Evolutionary conservation across 352 stramenopile genomes (phyloP), one percentile per base, ranked within the genome.

Genomic region (Phytophthora capsici): DNA sequence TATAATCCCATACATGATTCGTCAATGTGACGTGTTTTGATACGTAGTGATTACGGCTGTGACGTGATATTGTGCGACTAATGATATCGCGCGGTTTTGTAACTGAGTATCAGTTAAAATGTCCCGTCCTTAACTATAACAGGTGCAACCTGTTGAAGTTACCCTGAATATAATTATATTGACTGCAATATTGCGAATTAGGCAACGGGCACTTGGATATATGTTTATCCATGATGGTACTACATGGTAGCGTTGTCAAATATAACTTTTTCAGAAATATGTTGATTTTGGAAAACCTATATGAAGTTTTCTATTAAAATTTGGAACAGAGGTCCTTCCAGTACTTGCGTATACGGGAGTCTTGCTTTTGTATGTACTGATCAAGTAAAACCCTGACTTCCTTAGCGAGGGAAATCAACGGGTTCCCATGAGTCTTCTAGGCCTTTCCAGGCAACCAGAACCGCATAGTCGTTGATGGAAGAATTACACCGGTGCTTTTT

Each of bases 391-490:
- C 19, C 40, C 25, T 46, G 40, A 46, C 40, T 10, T 26, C 40
- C 25, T 26, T 28, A 20, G n/a, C 40, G 10, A 46, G 40, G 20
- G 7, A 46, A 25, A 19, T 46, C 25, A 53, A 17, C 3, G n/a
- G 46, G 46, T 20, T 53, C 46, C 28, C 46, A 53, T 22, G n/a
- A 53, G 28, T 53, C 26, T 10, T 53, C 28, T 23, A 53, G 17
- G 0, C 46, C 28, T 26, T 48, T 13, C 50, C 50, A 58, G 6
- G 13, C 7, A 0, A 47, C 25, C 3, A 58, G n/a, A 5, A 58
- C 4, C 10, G 40, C 51, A 20, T 49, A 50, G 12, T 59, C 37
- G 3, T 40, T 41, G 25, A 16, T 41, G 12, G 22, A 6, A 10
- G 25, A 6, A 17, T 26, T 49, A 36, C 51, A 58, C 6, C 9